Evolutionary conservation across 345 rosid species (phyloP), one percentile per base, ranked within the genome.

Genomic region (Nasturtium officinale): DNA sequence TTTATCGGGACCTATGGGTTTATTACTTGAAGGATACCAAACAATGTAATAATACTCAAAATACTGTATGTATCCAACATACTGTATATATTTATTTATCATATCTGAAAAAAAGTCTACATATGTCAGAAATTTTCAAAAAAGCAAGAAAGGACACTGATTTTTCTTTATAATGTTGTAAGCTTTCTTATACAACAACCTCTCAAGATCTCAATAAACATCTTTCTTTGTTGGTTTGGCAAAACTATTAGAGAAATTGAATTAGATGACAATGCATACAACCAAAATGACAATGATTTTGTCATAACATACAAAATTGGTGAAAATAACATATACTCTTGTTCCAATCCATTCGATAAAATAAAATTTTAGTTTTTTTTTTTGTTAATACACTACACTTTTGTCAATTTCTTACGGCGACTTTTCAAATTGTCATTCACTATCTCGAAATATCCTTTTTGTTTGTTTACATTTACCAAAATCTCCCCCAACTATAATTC

Each of bases 211-310:
- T 54, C 48, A 51, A 43, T 6, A 15, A 37, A 48, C 48, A 5
- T 66, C 16, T 18, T 68, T 42, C 17, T 56, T 18, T 59, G 8
- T 32, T 40, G 25, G 53, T 48, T 42, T 29, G 73, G 23, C 23
- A 45, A 3, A 45, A 45, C 4, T 45, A n/a, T 16, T 6, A 6
- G 50, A 45, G 18, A n/a, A 45, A 45, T n/a, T 45, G 50, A 20
- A 45, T 45, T 16, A 45, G 50, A 45, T 45, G 21, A 45, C 20
- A 43, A 15, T 43, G 9, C 9, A 43, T 43, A 45, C 6, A 45
- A 45, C 18, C 9, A 16, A 16, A 7, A 45, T 45, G 20, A 45
- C 20, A 20, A 45, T 45, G 20, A n/a, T n/a, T 16, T 45, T 45
- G 1, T 45, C 50, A 16, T 45, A n/a, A n/a, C 9, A 45, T n/a